Evolutionary conservation across 768 basidiomycete genomes (phyloP), one percentile per base, ranked within the genome.

Genomic region (Gautieria morchelliformis): DNA sequence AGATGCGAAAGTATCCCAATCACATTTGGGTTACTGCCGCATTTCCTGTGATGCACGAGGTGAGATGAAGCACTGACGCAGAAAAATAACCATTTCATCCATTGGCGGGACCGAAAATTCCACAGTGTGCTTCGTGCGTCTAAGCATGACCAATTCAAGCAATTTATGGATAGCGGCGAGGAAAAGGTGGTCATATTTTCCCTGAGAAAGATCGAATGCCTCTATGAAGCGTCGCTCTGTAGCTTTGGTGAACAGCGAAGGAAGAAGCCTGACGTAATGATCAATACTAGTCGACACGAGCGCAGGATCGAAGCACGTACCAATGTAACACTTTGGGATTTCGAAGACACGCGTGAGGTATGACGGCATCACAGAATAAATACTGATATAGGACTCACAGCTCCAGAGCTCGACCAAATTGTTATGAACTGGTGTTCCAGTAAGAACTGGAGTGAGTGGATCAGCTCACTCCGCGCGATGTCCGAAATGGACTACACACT

Each of bases 361-460:
- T 33, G 5, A 15, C 22, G 14, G 48, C 5, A 3, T 33, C 48
- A 33, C n/a, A 5, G 12, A 6, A 41, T 27, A 33, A 46, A n/a
- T 27, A 30, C 19, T 30, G 22, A 45, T 30, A 30, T 1, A 40
- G 32, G 0, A 41, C 54, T 40, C 46, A 53, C 50, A 67, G 22
- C 73, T 64, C 82, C 79, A 81, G 15, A 84, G 70, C 63, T 84
- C 82, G 19, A 74, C 66, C 11, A 84, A 66, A 60, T 84, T 80
- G 61, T 84, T 84, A 63, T 88, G 86, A 0, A 89, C 75, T 0
- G 87, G 87, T 0, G 87, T 89, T 22, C 87, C 87, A 0, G 84
- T 86, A 58, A 89, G 70, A 58, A 89, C 81, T 82, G 59, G 17
- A 37, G 4, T 5, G 53, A 17, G 59, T 22, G 12, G 11, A 42